Percentiles rank a stretch among this genome's conserved stretches.
These are phyloP conservation scores for Naganishia antarctica DNA, from an alignment of 768 basidiomycete genomes.

Conservation along the genomic window DNA sequence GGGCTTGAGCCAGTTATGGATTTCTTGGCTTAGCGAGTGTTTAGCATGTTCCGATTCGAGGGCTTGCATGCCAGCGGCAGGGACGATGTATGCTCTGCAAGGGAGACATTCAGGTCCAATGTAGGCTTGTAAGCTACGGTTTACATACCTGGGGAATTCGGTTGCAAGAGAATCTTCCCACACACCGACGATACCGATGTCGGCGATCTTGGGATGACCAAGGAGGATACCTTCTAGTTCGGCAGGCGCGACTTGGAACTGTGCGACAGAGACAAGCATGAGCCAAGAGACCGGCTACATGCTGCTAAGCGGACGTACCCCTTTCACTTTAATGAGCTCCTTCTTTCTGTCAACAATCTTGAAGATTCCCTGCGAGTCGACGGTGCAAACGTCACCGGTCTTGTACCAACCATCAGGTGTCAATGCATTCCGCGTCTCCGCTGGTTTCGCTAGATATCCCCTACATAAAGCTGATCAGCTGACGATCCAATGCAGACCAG, in stretches of 20 bases:
- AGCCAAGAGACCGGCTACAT: background rate
- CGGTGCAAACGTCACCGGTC: conserved; percentile 73
- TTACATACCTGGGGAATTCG: conserved; percentile 61
- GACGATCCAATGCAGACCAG: background rate
- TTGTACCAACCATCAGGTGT: conserved; percentile 66
- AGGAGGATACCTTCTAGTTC: conserved; percentile 74
- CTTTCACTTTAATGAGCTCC: conserved; percentile 56
- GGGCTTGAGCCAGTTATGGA: conserved; percentile 62
- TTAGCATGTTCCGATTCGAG: conserved; percentile 39
- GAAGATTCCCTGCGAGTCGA: conserved; percentile 67
- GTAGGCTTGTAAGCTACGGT: conserved; percentile 46
- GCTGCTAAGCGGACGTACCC: conserved; percentile 36
- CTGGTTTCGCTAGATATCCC: conserved; percentile 70
- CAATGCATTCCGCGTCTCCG: conserved; percentile 65
- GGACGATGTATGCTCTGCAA: conserved; percentile 49
- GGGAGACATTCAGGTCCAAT: conserved; percentile 54
- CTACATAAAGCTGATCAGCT: background rate
- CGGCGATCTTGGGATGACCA: conserved; percentile 68
- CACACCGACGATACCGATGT: conserved; percentile 77
- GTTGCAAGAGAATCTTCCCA: conserved; percentile 64
- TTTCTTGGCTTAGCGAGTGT: conserved; percentile 53
- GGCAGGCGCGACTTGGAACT: conserved; percentile 65
- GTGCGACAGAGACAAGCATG: background rate
- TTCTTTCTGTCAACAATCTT: conserved; percentile 51
- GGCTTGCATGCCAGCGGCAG: conserved; percentile 31